Conservation (phyloP, 2,329 filamentous ascomycete species). For the Harringtonia lauricola region DNA sequence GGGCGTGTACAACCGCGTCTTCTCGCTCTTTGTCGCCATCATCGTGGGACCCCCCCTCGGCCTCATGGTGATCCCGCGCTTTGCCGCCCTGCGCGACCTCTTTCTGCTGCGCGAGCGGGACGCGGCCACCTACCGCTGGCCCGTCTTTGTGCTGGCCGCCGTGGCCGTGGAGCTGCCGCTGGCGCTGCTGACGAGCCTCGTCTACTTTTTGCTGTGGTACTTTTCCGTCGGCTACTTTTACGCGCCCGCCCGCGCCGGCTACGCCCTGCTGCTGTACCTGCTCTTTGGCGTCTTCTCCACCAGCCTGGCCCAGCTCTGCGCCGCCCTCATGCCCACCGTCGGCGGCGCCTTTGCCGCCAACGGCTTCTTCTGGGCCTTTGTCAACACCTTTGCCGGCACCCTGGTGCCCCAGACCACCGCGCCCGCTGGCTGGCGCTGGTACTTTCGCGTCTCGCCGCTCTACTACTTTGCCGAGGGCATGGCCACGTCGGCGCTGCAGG, state of each 20-base stretch:
- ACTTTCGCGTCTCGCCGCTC: slow-evolving; percentile 72
- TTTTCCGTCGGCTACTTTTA: slow-evolving; percentile 68
- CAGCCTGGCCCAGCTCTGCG: slow-evolving; percentile 67
- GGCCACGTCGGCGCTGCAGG: slow-evolving; percentile 56
- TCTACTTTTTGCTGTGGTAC: slow-evolving; percentile 63
- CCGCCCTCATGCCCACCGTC: slow-evolving; percentile 54
- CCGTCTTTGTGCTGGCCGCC: slow-evolving; percentile 70
- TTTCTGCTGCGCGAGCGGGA: slow-evolving; percentile 78
- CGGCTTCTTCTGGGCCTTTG: slow-evolving; percentile 44
- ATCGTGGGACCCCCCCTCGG: slow-evolving; percentile 71
- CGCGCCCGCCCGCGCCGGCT: slow-evolving; percentile 51
- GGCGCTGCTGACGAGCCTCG: slow-evolving; percentile 60
- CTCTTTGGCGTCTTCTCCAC: slow-evolving; percentile 74
- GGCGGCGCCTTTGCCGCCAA: slow-evolving; percentile 53
- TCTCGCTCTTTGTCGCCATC: slow-evolving; percentile 71
- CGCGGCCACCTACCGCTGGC: slow-evolving; percentile 75
- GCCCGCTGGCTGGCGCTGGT: slow-evolving; percentile 62
- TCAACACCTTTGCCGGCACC: slow-evolving; percentile 51
- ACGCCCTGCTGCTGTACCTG: slow-evolving; percentile 55
- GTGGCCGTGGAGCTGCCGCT: slow-evolving; percentile 77
- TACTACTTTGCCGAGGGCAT: slow-evolving; percentile 69
- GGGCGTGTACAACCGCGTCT: slow-evolving; percentile 76
- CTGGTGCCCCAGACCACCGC: slow-evolving; percentile 46
- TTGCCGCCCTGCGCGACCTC: slow-evolving; percentile 68
- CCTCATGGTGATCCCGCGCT: slow-evolving; percentile 75